Evolutionary conservation across 1,284 basidiomycete genomes (phyloP), one percentile per base, ranked within the genome.

Genomic region (Sporisorium sorghi): DNA sequence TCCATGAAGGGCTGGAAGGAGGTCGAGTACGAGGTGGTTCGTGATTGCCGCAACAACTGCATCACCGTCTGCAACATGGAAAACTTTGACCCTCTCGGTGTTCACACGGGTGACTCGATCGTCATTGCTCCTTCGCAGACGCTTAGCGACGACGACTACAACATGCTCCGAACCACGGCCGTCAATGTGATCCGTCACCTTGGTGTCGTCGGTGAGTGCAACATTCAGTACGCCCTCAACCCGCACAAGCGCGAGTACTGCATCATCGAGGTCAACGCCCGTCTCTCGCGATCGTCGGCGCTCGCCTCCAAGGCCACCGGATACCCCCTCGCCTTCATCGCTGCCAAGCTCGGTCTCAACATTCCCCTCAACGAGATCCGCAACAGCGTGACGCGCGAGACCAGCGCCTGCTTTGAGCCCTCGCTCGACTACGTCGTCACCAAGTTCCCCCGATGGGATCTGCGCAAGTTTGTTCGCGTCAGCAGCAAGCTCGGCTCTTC

Each of bases 51-150:
- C 77, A 92, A 98, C 86, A 97, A 97, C 86, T 97, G 95, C 84
- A 98, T 98, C 86, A 97, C 94, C 1, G 95, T 98, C 73, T 99
- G 97, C 87, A 99, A 99, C 87, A 98, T 99, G 96, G 95, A 98
- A 93, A 98, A 98, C 87, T 99, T 99, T 80, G 96, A 98, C 85
- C 96, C 97, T 39, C 89, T 99, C 39, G 97, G 96, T 74, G 97
- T 97, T 80, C 97, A 99, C 85, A 99, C 96, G 0, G 96, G 97
- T 73, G 96, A 99, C 85, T 98, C 96, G n/a, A 97, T 99, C 79
- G 96, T 99, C 79, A 89, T 99, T 40, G 96, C 96, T 12, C 96
- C 97, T 1, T 97, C 94, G 46, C 97, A 99, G 86, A 98, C 97
- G 1, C 89, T 99, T 39, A 71, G 65, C 59, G 80, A 83, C 46